phyloP scores from a whole-genome alignment of 1,284 basidiomycete genomes.

The Flammula alnicola region DNA sequence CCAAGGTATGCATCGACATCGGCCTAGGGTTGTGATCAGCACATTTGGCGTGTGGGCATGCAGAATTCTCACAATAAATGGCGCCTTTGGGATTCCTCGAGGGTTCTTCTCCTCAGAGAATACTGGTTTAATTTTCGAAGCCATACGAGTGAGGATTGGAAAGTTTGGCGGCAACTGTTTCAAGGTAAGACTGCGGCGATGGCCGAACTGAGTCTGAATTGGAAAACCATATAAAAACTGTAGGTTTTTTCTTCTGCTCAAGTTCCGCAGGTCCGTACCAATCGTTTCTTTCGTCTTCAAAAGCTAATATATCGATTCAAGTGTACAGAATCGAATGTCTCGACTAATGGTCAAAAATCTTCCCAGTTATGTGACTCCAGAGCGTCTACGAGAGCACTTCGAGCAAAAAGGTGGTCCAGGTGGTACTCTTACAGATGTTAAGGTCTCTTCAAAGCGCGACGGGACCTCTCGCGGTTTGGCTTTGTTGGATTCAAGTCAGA shows the following conservation, averaged over 20 bases:
- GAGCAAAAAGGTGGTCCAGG: slow-evolving; percentile 63
- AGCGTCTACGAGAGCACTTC: slow-evolving; percentile 74
- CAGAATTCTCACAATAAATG: slow-evolving; percentile 79
- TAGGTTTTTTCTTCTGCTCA: slow-evolving; percentile 15
- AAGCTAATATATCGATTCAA: slow-evolving; percentile 6
- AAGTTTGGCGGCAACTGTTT: too few relatives aligned
- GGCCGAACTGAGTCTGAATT: slow-evolving; percentile 13
- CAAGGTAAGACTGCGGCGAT: slow-evolving; percentile 10
- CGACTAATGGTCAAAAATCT: slow-evolving; percentile 92
- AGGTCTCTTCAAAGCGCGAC: slow-evolving; percentile 78
- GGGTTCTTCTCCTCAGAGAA: slow-evolving; percentile 72
- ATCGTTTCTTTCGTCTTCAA: slow-evolving; percentile 6
- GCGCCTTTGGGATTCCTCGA: slow-evolving; percentile 92
- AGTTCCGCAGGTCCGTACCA: slow-evolving; percentile 18
- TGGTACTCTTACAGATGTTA: slow-evolving; percentile 85
- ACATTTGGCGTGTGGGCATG: not conserved
- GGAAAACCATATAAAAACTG: slow-evolving; percentile 5
- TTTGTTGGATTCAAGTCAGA: slow-evolving; percentile 91
- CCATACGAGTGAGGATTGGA: slow-evolving; percentile 33
- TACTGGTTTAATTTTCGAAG: slow-evolving; percentile 38
- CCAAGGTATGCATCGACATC: slow-evolving; percentile 90
- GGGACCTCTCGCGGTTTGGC: slow-evolving; percentile 89
- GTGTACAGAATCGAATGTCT: slow-evolving; percentile 59
- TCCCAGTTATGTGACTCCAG: slow-evolving; percentile 74
- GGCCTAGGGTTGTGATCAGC: slow-evolving; percentile 33